Evolutionary conservation across 129 eudicot genomes (phyloP).

Genomic region (Flaveria bidentis): DNA sequence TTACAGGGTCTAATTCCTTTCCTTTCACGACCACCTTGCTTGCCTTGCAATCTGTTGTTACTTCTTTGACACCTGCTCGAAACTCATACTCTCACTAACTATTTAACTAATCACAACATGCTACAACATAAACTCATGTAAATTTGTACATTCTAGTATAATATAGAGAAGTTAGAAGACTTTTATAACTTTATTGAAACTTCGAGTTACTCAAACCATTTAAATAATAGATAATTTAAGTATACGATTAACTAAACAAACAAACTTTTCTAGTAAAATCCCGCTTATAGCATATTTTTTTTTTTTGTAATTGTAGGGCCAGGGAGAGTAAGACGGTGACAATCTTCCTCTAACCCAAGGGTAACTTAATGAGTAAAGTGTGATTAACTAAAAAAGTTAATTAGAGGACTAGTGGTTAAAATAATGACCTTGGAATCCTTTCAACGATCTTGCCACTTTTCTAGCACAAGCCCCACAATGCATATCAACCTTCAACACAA

Average conservation of each 20-base stretch:
- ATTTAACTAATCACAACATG: neutral
- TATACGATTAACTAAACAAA: too few species aligned
- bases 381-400: conserved; percentile 6
- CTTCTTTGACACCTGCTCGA: conserved; percentile 74
- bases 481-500: conserved; percentile 81
- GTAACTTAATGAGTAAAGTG: neutral
- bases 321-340: too few species aligned
- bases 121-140: neutral
- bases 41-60: conserved; percentile 62
- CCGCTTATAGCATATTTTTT: too few species aligned
- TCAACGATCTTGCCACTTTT: conserved; percentile 71
- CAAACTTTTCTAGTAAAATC: too few species aligned
- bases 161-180: neutral
- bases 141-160: neutral
- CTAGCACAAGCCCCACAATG: conserved; percentile 90
- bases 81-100: neutral
- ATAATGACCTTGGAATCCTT: conserved; percentile 62
- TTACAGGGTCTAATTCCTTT: conserved; percentile 60
- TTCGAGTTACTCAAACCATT: too few species aligned
- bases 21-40: conserved; percentile 84
- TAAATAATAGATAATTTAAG: neutral
- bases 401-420: neutral
- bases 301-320: too few species aligned
- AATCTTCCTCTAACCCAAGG: too few species aligned
- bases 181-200: neutral